These are phyloP conservation scores for Fraxinus greggii DNA, from an alignment of 305 asterid genomes.

Conservation along the genomic window DNA sequence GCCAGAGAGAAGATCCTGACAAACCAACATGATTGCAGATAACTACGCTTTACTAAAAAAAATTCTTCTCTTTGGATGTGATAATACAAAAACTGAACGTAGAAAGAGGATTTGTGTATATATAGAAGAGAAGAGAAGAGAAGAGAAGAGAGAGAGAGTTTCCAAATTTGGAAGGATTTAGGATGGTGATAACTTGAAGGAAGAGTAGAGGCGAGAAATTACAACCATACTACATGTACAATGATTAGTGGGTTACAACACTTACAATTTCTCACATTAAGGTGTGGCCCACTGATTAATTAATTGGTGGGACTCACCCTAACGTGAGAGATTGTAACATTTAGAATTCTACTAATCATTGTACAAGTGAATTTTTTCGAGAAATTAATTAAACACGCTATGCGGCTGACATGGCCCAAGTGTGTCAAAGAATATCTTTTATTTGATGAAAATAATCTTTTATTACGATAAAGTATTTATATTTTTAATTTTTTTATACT, in stretches of 20 bases:
- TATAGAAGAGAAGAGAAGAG: not conserved
- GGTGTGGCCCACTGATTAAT: no score
- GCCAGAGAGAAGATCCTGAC: constrained; percentile 53
- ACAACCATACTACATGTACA: no score
- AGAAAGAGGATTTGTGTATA: not conserved
- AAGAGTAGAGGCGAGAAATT: not conserved
- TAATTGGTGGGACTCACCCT: no score
- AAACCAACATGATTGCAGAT: constrained; percentile 56
- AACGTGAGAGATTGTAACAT: no score
- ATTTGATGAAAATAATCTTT: no score
- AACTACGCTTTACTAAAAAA: not conserved
- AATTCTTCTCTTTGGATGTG: not conserved
- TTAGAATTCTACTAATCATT: no score
- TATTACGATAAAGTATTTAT: no score
- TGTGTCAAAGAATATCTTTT: no score
- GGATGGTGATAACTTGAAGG: constrained; percentile 13
- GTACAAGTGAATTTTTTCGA: no score
- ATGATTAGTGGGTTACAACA: no score
- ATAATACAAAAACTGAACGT: not conserved
- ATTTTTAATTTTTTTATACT: no score
- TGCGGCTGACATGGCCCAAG: not conserved
- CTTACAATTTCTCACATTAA: no score
- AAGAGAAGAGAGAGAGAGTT: not conserved
- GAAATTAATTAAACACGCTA: not conserved
- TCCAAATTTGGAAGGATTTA: not conserved